Evolutionary conservation across 176 grass and related monocot genomes (phyloP).

Genomic region (Themeda triandra): DNA sequence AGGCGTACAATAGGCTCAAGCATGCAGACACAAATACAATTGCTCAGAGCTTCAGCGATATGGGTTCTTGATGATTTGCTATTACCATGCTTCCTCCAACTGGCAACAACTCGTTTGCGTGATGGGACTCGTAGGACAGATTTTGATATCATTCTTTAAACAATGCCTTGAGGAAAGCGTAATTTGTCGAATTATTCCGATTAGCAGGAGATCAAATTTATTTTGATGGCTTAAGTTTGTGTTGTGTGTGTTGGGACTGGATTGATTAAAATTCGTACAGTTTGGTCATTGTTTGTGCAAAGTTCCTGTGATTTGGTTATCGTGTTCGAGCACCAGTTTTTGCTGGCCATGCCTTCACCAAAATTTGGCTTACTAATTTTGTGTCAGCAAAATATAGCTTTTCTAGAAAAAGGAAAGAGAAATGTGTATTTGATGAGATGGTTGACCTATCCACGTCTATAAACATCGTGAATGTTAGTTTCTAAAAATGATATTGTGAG

Average conservation of each 20-base stretch:
- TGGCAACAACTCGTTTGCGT: background rate
- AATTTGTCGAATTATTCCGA: conserved; percentile 36
- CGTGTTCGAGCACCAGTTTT: background rate
- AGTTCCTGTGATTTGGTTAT: background rate
- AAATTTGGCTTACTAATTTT: background rate
- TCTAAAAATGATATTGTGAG: too few species aligned
- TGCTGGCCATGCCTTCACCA: background rate
- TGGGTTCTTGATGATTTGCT: background rate
- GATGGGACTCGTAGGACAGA: background rate
- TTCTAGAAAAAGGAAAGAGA: too few species aligned
- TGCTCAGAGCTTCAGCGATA: background rate
- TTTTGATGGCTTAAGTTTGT: background rate
- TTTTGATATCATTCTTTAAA: background rate
- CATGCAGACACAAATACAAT: background rate
- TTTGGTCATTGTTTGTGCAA: background rate
- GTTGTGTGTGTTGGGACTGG: conserved; percentile 9
- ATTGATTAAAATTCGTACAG: background rate
- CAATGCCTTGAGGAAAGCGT: background rate
- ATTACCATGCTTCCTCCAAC: background rate
- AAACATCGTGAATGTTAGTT: too few species aligned
- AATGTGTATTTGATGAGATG: too few species aligned
- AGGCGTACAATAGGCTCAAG: conserved; percentile 58
- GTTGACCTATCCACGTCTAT: too few species aligned
- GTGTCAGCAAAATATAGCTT: too few species aligned
- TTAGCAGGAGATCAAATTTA: background rate